These are phyloP conservation scores for Metschnikowia kofuensis DNA, from an alignment of 805 yeast genomes.

Conservation along the genomic window DNA sequence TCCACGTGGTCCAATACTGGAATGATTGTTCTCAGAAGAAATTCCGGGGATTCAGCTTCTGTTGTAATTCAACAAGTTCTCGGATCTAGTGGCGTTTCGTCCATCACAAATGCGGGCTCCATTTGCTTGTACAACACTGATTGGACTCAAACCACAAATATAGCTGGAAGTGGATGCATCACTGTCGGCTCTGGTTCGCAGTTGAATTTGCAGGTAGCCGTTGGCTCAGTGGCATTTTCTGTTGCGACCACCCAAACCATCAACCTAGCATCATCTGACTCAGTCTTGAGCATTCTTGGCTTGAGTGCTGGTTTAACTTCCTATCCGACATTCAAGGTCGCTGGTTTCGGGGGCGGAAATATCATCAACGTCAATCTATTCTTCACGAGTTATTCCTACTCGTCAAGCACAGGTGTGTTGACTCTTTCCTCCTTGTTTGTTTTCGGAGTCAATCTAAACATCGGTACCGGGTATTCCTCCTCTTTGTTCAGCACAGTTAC, in stretches of 20 bases:
- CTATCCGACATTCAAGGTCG: constrained; percentile 3
- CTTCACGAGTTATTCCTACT: constrained; percentile 6
- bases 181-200: background rate
- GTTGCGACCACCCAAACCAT: constrained; percentile 1
- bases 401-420: constrained; percentile 9
- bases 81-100: background rate
- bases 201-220: constrained; percentile 3
- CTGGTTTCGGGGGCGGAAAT: constrained; percentile 14
- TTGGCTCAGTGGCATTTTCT: background rate
- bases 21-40: constrained; percentile 2
- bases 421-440: constrained; percentile 1
- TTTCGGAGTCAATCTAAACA: constrained; percentile 1
- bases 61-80: background rate
- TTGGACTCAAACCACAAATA: constrained; percentile 21
- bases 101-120: constrained; percentile 25
- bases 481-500: background rate
- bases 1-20: constrained; percentile 8
- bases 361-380: constrained; percentile 3
- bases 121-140: constrained; percentile 24
- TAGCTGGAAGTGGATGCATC: constrained; percentile 21
- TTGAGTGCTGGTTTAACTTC: background rate
- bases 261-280: constrained; percentile 2
- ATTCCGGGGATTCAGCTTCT: background rate
- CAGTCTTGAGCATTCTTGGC: constrained; percentile 3
- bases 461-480: constrained; percentile 8